Percentiles rank a stretch among this genome's conserved stretches.
phyloP scores from a whole-genome alignment of 2,329 filamentous ascomycete genomes.

The Ceratocystis alfenasii region DNA sequence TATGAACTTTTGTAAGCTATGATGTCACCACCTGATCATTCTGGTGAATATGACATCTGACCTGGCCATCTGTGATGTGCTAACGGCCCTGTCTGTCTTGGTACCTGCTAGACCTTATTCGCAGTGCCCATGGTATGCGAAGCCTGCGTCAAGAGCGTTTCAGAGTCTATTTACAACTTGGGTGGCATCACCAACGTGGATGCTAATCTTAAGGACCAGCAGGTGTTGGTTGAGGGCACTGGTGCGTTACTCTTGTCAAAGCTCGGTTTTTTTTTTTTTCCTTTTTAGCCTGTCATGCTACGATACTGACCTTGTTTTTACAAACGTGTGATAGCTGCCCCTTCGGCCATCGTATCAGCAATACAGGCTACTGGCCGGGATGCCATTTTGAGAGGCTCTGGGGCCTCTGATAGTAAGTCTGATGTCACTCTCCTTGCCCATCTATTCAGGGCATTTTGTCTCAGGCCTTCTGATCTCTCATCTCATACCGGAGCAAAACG shows the following conservation, averaged over 20 bases:
- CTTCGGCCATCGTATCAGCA: conserved; percentile 76
- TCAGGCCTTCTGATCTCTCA: neutral
- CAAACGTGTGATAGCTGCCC: conserved; percentile 47
- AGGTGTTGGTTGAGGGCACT: conserved; percentile 76
- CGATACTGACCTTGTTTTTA: conserved; percentile 1
- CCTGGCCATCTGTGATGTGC: neutral
- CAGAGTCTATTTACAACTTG: conserved; percentile 62
- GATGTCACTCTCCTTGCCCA: neutral
- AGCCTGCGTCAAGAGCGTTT: conserved; percentile 75
- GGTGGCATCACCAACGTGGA: conserved; percentile 72
- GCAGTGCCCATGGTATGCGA: conserved; percentile 91
- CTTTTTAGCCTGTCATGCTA: neutral
- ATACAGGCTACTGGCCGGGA: conserved; percentile 86
- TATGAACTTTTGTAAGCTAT: conserved; percentile 18
- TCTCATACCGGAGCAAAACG: conserved; percentile 5
- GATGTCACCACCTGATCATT: conserved; percentile 4
- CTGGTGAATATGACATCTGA: neutral
- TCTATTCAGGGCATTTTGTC: neutral
- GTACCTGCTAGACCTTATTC: conserved; percentile 63
- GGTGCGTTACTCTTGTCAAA: conserved; percentile 34
- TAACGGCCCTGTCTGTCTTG: neutral
- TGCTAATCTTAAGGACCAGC: conserved; percentile 68
- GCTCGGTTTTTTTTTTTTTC: conserved; percentile 2
- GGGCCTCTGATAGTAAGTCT: conserved; percentile 61
- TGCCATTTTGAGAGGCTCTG: conserved; percentile 84